Percentiles rank a stretch among this genome's conserved stretches.
Conservation (phyloP, 148 eudicot genomes). For the Vaccinium macrocarpon region DNA sequence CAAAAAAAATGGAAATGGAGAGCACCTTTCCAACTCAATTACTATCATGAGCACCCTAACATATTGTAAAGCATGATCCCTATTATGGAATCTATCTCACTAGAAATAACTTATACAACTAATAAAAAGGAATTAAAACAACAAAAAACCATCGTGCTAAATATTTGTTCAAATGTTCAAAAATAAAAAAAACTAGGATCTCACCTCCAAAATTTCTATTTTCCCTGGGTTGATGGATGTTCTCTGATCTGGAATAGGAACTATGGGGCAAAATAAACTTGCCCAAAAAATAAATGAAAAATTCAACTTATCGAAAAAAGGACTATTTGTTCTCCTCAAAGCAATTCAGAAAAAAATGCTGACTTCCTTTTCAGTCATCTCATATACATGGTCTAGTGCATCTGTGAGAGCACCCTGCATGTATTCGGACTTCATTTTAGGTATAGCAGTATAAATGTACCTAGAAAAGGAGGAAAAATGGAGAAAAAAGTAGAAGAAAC, state of each 20-base stretch:
- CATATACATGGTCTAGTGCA: constrained; percentile 90
- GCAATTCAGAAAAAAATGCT: constrained; percentile 47
- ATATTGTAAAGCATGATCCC: neutral
- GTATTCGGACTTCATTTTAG: constrained; percentile 17
- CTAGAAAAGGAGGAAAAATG: neutral
- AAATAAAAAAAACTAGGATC: neutral
- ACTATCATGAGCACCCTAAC: neutral
- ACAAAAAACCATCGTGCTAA: neutral
- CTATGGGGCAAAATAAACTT: neutral
- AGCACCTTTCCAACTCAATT: neutral
- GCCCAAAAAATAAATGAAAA: neutral
- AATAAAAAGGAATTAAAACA: neutral
- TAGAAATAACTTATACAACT: too few relatives aligned
- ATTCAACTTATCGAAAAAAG: neutral
- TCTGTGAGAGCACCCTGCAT: constrained; percentile 85
- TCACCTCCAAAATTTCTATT: constrained; percentile 21
- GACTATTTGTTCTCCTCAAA: neutral
- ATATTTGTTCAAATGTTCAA: too few relatives aligned
- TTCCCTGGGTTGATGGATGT: constrained; percentile 13
- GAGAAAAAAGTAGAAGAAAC: neutral
- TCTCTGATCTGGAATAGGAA: neutral
- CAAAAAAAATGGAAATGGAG: neutral
- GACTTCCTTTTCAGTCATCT: constrained; percentile 87
- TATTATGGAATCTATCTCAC: neutral
- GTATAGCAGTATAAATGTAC: neutral